Conservation (phyloP, 2,329 filamentous ascomycete genomes). For the Colletotrichum sp. region DNA sequence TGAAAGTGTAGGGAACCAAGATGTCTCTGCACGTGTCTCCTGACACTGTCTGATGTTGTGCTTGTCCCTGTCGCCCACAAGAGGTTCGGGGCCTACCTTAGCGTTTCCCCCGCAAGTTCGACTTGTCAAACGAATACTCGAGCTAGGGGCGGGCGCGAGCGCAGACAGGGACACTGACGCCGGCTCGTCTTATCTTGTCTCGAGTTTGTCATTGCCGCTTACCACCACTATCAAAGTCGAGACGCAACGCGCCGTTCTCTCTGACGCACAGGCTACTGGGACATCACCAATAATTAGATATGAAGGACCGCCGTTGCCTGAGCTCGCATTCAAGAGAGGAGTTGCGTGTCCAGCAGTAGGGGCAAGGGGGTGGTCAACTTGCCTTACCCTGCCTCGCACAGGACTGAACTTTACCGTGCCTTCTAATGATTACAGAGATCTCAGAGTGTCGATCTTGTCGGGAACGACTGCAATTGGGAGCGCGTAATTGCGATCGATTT, state of each 20-base stretch:
- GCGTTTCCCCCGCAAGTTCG: conserved; percentile 22
- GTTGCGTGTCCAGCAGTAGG: background rate
- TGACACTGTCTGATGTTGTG: conserved; percentile 15
- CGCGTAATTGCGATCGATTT: background rate
- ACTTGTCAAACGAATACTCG: conserved; percentile 16
- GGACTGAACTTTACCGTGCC: background rate
- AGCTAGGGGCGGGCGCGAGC: conserved; percentile 5
- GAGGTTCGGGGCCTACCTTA: conserved; percentile 4
- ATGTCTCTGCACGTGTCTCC: conserved; percentile 5
- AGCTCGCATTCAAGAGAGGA: background rate
- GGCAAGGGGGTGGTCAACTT: background rate
- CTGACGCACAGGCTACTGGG: background rate
- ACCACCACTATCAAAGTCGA: background rate
- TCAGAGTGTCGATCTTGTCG: background rate
- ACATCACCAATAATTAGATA: background rate
- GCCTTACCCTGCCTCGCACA: background rate
- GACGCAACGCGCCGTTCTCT: background rate
- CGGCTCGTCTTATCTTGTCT: background rate
- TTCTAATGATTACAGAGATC: background rate
- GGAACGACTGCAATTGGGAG: background rate
- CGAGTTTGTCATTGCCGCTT: background rate
- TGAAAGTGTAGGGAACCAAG: background rate
- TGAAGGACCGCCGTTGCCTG: background rate
- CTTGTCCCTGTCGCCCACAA: conserved; percentile 17
- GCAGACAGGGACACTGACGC: background rate